Evolutionary conservation across 306 rosid genomes (phyloP).

Genomic region (Delonix regia): DNA sequence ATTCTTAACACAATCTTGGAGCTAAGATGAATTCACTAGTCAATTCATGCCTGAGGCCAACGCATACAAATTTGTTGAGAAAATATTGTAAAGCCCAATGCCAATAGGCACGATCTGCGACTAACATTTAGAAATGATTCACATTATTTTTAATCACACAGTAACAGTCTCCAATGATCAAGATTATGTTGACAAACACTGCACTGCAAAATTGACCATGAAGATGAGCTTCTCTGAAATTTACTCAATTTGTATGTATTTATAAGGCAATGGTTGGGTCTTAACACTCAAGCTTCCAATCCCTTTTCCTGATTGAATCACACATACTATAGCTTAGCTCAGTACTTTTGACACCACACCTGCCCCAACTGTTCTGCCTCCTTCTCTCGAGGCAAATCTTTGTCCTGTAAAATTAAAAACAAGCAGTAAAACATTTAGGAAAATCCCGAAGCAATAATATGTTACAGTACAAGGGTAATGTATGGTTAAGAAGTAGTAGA

Average conservation of each 20-base stretch:
- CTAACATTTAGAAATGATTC: conserved; percentile 32
- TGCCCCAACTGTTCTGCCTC: conserved; percentile 95
- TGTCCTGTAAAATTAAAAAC: conserved; percentile 62
- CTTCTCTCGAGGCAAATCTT: conserved; percentile 93
- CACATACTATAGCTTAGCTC: conserved; percentile 35
- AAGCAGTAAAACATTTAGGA: conserved; percentile 10
- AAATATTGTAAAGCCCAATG: not conserved
- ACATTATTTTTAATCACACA: conserved; percentile 49
- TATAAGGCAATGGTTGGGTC: conserved; percentile 36
- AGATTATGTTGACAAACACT: conserved; percentile 37
- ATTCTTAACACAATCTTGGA: too few species aligned
- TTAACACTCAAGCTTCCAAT: conserved; percentile 13
- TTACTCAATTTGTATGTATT: not conserved
- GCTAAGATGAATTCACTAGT: not conserved
- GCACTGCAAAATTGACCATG: conserved; percentile 46
- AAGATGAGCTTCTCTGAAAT: conserved; percentile 40
- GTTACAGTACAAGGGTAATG: not conserved
- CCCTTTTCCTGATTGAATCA: conserved; percentile 39
- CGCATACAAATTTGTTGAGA: not conserved
- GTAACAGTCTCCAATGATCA: conserved; percentile 27
- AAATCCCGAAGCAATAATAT: not conserved
- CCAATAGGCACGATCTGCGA: not conserved
- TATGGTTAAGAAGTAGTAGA: not conserved
- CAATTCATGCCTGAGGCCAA: not conserved
- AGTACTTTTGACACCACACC: conserved; percentile 91